Conservation (phyloP, 495 filamentous ascomycete genomes). For the Aspergillus indologenus region DNA sequence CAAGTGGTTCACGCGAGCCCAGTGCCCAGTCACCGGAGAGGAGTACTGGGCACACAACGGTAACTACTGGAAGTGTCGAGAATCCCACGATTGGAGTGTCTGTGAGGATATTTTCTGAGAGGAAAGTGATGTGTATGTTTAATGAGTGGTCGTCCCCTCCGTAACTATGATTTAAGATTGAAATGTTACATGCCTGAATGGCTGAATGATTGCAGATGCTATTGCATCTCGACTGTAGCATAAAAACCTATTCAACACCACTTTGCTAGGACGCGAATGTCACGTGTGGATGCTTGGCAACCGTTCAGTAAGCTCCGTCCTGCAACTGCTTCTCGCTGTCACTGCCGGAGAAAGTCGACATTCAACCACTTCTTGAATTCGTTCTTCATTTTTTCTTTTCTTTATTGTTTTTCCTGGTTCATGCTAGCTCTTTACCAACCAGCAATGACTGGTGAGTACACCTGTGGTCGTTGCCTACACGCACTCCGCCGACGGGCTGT, state of each 20-base stretch:
- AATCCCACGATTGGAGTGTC: conserved; percentile 48
- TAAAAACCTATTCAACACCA: too few species aligned
- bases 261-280: not conserved
- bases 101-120: conserved; percentile 66
- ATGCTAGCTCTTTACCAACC: conserved; percentile 6
- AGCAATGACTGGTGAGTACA: conserved; percentile 42
- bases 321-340: not conserved
- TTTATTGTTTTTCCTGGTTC: not conserved
- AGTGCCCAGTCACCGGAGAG: conserved; percentile 78
- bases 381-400: too few species aligned
- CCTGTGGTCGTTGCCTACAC: conserved; percentile 44
- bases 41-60: conserved; percentile 86
- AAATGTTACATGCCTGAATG: not conserved
- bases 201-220: too few species aligned
- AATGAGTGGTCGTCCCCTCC: not conserved
- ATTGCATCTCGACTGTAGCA: too few species aligned
- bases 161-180: not conserved
- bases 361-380: not conserved
- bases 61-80: conserved; percentile 74
- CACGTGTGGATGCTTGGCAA: not conserved
- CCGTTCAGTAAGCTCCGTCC: not conserved
- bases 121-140: not conserved
- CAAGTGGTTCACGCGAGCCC: conserved; percentile 75
- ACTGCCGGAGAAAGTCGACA: not conserved
- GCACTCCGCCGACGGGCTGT: conserved; percentile 31